These are phyloP conservation scores for Russula virescens DNA, from an alignment of 768 basidiomycete genomes.

Conservation along the genomic window DNA sequence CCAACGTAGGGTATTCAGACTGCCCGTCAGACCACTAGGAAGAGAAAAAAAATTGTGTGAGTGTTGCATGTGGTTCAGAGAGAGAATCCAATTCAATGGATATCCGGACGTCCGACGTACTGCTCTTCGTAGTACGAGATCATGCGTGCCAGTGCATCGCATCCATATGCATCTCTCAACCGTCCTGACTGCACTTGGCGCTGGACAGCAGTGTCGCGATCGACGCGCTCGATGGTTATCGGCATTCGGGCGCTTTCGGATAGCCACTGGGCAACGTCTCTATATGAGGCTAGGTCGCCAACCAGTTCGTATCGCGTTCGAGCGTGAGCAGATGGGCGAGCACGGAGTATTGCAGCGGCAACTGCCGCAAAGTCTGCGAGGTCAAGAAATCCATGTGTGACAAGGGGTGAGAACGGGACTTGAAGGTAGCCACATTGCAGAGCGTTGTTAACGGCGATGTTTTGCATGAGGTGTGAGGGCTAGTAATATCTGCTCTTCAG, in stretches of 20 bases:
- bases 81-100: neutral
- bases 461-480: constrained; percentile 35
- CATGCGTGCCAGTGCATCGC: constrained; percentile 31
- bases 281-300: constrained; percentile 31
- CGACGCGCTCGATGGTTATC: constrained; percentile 24
- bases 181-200: constrained; percentile 12
- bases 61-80: neutral
- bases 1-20: constrained; percentile 31
- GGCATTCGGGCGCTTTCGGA: constrained; percentile 20
- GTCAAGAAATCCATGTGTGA: constrained; percentile 34
- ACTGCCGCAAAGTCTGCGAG: constrained; percentile 31
- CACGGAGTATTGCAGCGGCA: constrained; percentile 29
- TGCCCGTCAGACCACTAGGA: constrained; percentile 32
- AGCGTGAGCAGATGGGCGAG: constrained; percentile 29
- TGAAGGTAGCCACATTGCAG: constrained; percentile 20
- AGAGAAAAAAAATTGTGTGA: neutral
- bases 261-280: constrained; percentile 28
- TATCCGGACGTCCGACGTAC: constrained; percentile 23
- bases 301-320: constrained; percentile 35
- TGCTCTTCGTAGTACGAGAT: constrained; percentile 32
- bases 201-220: constrained; percentile 23
- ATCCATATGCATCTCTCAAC: constrained; percentile 24
- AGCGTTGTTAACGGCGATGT: constrained; percentile 25
- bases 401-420: constrained; percentile 26
- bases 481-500: constrained; percentile 11